Conservation (phyloP, 305 asterid genomes). For the Fraxinus greggii region DNA sequence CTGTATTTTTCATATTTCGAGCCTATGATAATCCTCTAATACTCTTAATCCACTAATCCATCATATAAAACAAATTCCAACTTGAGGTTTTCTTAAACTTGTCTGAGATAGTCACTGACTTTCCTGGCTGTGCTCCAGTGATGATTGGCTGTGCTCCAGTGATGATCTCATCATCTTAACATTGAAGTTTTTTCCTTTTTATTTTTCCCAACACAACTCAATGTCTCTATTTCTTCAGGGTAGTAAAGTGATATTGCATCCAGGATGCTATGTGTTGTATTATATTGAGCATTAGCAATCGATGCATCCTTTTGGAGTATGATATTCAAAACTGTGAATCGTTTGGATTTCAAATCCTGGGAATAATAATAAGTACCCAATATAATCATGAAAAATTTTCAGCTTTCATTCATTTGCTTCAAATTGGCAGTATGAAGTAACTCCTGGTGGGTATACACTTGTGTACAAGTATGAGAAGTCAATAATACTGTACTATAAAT, state of each 20-base stretch:
- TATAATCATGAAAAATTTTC: not conserved
- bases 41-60: not conserved
- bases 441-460: constrained; percentile 10
- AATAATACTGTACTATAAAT: not conserved
- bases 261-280: not conserved
- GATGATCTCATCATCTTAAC: not conserved
- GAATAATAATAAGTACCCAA: not conserved
- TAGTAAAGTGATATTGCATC: not conserved
- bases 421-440: not conserved
- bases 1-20: not conserved
- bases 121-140: too few relatives aligned
- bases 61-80: not conserved
- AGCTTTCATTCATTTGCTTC: not conserved
- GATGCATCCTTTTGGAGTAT: not conserved
- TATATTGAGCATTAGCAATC: not conserved
- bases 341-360: not conserved
- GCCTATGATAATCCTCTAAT: not conserved
- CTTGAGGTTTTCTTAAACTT: not conserved
- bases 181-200: not conserved
- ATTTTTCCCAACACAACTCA: not conserved
- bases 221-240: not conserved
- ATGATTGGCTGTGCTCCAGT: too few relatives aligned
- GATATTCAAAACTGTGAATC: not conserved
- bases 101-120: not conserved
- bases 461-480: not conserved